Conservation (phyloP, 139 green algal species). For the Nannochloris sp. region DNA sequence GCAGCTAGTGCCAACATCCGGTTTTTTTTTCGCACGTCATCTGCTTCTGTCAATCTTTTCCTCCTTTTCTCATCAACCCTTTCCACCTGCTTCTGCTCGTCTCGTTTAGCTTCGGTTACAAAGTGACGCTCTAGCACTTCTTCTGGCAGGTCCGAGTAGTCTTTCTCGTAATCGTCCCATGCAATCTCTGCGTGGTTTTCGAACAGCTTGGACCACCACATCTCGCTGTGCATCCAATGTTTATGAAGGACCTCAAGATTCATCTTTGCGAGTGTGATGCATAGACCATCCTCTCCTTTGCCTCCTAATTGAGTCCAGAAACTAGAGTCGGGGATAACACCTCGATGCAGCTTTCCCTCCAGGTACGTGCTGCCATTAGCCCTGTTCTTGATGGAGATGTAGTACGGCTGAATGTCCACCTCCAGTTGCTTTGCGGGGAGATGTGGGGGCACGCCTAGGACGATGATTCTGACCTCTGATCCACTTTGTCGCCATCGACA, state of each 20-base stretch:
- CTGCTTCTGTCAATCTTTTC: constrained; percentile 33
- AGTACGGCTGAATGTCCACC: constrained; percentile 33
- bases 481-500: constrained; percentile 63
- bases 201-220: constrained; percentile 65
- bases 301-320: constrained; percentile 47
- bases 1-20: constrained; percentile 38
- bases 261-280: constrained; percentile 63
- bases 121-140: constrained; percentile 36
- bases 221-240: constrained; percentile 51
- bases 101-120: constrained; percentile 16
- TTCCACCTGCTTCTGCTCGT: constrained; percentile 15
- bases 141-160: constrained; percentile 68
- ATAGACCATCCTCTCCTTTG: constrained; percentile 39
- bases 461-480: constrained; percentile 50
- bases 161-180: constrained; percentile 75
- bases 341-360: constrained; percentile 48
- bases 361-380: constrained; percentile 39
- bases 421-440: constrained; percentile 19
- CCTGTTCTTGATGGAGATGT: constrained; percentile 11
- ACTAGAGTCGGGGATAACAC: constrained; percentile 51
- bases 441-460: constrained; percentile 23
- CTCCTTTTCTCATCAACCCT: constrained; percentile 11
- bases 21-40: constrained; percentile 33
- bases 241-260: constrained; percentile 66
- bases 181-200: constrained; percentile 37